Conservation (phyloP, 129 eudicot species). For the Lactuca sativa region DNA sequence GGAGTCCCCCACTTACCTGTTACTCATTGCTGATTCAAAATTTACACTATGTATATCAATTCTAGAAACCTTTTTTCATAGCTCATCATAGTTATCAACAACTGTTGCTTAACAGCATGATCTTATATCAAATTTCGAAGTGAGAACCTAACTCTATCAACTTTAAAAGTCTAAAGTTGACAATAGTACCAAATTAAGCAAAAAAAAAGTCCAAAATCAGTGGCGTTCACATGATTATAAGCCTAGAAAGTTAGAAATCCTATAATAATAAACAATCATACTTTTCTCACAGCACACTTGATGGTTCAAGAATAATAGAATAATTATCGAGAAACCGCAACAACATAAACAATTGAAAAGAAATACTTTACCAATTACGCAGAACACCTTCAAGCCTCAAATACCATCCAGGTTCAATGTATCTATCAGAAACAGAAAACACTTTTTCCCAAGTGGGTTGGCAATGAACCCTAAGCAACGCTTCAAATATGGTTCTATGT, state of each 20-base stretch:
- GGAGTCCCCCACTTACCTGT: constrained; percentile 11
- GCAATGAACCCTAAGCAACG: constrained; percentile 18
- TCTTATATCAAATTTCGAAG: neutral
- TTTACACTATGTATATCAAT: neutral
- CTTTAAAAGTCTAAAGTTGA: constrained; percentile 17
- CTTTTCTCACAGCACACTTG: constrained; percentile 35
- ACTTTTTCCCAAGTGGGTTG: constrained; percentile 11
- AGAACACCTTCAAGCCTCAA: constrained; percentile 15
- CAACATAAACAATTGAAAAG: constrained; percentile 14
- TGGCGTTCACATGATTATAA: constrained; percentile 21
- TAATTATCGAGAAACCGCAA: constrained; percentile 8
- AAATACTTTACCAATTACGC: constrained; percentile 16
- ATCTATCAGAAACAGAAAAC: constrained; percentile 16
- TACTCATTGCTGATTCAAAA: neutral
- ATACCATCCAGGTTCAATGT: constrained; percentile 45
- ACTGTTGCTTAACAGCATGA: neutral
- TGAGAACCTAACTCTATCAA: neutral
- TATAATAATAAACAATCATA: constrained; percentile 13
- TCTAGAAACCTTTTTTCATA: constrained; percentile 25
- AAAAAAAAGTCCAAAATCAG: constrained; percentile 6
- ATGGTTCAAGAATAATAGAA: constrained; percentile 30
- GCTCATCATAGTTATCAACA: constrained; percentile 10
- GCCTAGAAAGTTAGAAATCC: neutral
- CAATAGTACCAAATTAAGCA: constrained; percentile 17
- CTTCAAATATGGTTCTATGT: constrained; percentile 20